Evolutionary conservation across 2,329 filamentous ascomycete species (phyloP).

Genomic region (Ascochyta lentis): DNA sequence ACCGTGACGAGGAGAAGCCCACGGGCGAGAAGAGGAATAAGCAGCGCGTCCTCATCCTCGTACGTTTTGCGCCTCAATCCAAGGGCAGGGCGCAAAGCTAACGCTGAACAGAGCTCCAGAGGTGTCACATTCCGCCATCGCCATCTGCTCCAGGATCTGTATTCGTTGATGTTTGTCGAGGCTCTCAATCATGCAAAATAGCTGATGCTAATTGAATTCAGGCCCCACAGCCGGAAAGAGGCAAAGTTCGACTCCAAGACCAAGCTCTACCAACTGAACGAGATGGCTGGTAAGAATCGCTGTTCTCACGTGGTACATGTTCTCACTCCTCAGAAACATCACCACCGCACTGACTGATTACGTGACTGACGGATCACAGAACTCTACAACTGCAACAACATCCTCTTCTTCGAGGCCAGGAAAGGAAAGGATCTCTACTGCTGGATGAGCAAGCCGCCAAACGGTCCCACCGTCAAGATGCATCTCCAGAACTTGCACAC

Average conservation of each 20-base stretch:
- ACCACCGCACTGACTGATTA: conserved; percentile 55
- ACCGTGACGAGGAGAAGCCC: conserved; percentile 44
- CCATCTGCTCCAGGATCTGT: conserved; percentile 88
- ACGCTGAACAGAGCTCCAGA: conserved; percentile 68
- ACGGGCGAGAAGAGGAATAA: conserved; percentile 50
- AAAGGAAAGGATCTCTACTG: conserved; percentile 95
- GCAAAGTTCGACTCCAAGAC: conserved; percentile 97
- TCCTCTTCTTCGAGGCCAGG: conserved; percentile 92
- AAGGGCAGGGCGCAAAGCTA: conserved; percentile 21
- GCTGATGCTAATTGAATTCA: conserved; percentile 14
- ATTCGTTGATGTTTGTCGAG: conserved; percentile 70
- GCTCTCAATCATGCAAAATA: neutral
- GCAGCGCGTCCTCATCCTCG: conserved; percentile 79
- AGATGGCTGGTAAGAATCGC: conserved; percentile 44
- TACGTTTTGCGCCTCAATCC: conserved; percentile 19
- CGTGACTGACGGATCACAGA: conserved; percentile 48
- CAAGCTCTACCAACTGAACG: conserved; percentile 64
- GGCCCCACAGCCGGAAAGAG: conserved; percentile 88
- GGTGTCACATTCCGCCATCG: conserved; percentile 95
- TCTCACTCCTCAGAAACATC: conserved; percentile 63
- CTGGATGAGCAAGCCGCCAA: conserved; percentile 91
- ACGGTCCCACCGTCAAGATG: conserved; percentile 76
- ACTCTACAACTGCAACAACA: conserved; percentile 92
- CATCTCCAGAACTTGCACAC: conserved; percentile 90
- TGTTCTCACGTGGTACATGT: neutral